Conservation (phyloP, 1,284 basidiomycete species). For the Heterobasidion parviporum region DNA sequence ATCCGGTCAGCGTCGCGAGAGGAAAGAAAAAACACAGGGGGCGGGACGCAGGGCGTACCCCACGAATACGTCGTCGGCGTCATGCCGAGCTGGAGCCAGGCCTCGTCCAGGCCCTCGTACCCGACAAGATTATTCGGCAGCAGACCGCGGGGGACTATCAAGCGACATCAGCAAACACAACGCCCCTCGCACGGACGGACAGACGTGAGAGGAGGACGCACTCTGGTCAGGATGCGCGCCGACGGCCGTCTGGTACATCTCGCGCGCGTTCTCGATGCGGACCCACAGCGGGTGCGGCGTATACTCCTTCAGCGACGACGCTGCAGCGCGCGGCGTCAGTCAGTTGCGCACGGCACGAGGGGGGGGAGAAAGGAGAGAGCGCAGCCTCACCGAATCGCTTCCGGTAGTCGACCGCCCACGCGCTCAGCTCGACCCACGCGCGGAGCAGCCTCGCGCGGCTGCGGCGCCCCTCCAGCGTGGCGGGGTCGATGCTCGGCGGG, state of each 20-base stretch:
- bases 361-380: neutral
- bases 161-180: constrained; percentile 14
- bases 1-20: neutral
- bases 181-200: neutral
- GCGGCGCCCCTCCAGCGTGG: constrained; percentile 34
- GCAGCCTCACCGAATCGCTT: constrained; percentile 23
- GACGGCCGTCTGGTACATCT: constrained; percentile 60
- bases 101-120: constrained; percentile 27
- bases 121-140: constrained; percentile 31
- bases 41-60: constrained; percentile 30
- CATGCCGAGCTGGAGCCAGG: constrained; percentile 48
- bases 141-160: constrained; percentile 30
- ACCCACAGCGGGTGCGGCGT: constrained; percentile 32
- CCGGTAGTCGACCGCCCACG: constrained; percentile 55
- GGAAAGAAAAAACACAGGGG: neutral
- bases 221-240: constrained; percentile 73
- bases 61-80: constrained; percentile 56
- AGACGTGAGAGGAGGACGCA: constrained; percentile 16
- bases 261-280: constrained; percentile 50
- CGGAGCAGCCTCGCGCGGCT: constrained; percentile 57
- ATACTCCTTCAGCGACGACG: constrained; percentile 31
- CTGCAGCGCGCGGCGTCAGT: constrained; percentile 13
- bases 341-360: constrained; percentile 8
- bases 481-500: constrained; percentile 46
- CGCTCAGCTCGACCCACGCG: constrained; percentile 67